These are phyloP conservation scores for Lippia alba DNA, from an alignment of 305 asterid genomes.

Conservation along the genomic window DNA sequence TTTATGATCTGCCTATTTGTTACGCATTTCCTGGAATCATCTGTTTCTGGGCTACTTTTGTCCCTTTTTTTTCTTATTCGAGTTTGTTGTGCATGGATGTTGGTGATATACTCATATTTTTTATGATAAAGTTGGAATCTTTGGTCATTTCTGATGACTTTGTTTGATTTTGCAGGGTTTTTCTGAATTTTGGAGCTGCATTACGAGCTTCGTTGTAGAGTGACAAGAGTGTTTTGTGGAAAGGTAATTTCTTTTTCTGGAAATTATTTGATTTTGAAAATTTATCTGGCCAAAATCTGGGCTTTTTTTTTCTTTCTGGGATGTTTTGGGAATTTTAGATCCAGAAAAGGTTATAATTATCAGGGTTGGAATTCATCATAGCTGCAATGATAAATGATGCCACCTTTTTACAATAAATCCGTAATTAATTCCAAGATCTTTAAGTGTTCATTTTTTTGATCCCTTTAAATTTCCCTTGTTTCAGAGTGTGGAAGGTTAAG, in stretches of 20 bases:
- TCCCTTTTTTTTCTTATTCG: background rate
- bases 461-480: background rate
- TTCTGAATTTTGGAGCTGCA: conserved; percentile 35
- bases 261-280: background rate
- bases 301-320: background rate
- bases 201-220: conserved; percentile 24
- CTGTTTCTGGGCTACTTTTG: conserved; percentile 6
- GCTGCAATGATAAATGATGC: background rate
- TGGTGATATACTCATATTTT: background rate
- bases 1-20: conserved; percentile 27
- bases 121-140: conserved; percentile 29
- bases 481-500: conserved; percentile 31
- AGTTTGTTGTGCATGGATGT: conserved; percentile 24
- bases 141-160: conserved; percentile 24
- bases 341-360: conserved; percentile 8
- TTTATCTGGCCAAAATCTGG: conserved; percentile 24
- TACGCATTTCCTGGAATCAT: conserved; percentile 11
- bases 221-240: conserved; percentile 16
- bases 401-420: background rate
- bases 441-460: conserved; percentile 6
- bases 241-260: conserved; percentile 19
- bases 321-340: conserved; percentile 27
- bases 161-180: conserved; percentile 33
- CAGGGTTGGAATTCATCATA: conserved; percentile 1
- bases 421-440: conserved; percentile 15